These are phyloP conservation scores for Mycena amicta DNA, from an alignment of 768 basidiomycete species.

Conservation along the genomic window DNA sequence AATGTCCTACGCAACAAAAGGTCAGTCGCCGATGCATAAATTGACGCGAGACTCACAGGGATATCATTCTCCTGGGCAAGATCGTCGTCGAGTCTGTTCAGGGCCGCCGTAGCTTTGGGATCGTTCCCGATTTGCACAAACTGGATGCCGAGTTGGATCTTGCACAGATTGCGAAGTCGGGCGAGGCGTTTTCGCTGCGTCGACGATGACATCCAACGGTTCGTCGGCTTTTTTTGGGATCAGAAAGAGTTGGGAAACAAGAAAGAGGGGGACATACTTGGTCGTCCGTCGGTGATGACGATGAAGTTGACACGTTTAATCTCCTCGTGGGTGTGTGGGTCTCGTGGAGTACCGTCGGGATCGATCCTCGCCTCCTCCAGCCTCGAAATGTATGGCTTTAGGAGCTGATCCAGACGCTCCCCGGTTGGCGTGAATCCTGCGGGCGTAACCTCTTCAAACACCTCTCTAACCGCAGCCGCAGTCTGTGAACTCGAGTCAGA, in stretches of 20 bases:
- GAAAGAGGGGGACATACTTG: neutral
- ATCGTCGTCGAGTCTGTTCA: conserved; percentile 50
- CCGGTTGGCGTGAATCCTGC: neutral
- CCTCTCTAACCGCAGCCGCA: neutral
- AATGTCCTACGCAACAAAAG: conserved; percentile 47
- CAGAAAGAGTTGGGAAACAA: too few species aligned
- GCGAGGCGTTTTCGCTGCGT: neutral
- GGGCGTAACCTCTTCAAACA: neutral
- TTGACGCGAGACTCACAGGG: conserved; percentile 25
- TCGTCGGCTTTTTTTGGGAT: neutral
- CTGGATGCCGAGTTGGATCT: conserved; percentile 51
- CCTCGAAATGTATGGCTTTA: neutral
- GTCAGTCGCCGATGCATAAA: neutral
- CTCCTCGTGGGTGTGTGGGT: neutral
- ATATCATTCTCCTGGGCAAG: conserved; percentile 34
- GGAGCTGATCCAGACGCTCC: neutral
- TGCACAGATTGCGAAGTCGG: neutral
- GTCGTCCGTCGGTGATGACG: neutral
- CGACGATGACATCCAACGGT: neutral
- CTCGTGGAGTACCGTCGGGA: neutral
- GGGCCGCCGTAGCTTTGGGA: conserved; percentile 45
- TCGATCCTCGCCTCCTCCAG: neutral
- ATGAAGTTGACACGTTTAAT: conserved; percentile 1
- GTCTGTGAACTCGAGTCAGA: neutral
- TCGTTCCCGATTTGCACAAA: conserved; percentile 46